Evolutionary conservation across 73 alveolate genomes (phyloP).

Genomic region (Paramecium biaurelia): DNA sequence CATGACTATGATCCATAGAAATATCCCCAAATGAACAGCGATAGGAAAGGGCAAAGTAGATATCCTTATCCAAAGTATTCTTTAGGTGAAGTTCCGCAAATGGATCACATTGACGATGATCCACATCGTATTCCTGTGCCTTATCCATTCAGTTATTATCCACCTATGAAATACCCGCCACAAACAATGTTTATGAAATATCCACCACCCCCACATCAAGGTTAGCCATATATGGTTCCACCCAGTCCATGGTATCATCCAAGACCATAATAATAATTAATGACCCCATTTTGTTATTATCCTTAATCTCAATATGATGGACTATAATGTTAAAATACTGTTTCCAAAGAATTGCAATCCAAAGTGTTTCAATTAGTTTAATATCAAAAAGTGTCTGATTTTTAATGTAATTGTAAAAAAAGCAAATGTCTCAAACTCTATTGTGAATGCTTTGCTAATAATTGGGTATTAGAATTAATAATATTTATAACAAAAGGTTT

Average conservation of each 20-base stretch:
- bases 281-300: constrained; percentile 6
- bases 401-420: constrained; percentile 48
- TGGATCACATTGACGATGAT: constrained; percentile 9
- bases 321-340: neutral
- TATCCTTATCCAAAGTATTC: constrained; percentile 27
- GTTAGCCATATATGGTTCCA: constrained; percentile 32
- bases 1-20: neutral
- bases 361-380: constrained; percentile 1
- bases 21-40: constrained; percentile 25
- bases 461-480: neutral
- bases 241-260: constrained; percentile 8
- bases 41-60: constrained; percentile 36
- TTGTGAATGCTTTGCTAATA: constrained; percentile 63
- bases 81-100: constrained; percentile 22
- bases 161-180: constrained; percentile 16
- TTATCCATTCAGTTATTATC: constrained; percentile 6
- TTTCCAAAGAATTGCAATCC: constrained; percentile 21
- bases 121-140: neutral
- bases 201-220: neutral
- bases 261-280: neutral
- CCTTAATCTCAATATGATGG: neutral
- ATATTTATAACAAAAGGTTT: neutral
- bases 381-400: neutral
- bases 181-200: neutral
- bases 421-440: constrained; percentile 55